Conservation (phyloP, 495 filamentous ascomycete species). For the Podospora sp. region DNA sequence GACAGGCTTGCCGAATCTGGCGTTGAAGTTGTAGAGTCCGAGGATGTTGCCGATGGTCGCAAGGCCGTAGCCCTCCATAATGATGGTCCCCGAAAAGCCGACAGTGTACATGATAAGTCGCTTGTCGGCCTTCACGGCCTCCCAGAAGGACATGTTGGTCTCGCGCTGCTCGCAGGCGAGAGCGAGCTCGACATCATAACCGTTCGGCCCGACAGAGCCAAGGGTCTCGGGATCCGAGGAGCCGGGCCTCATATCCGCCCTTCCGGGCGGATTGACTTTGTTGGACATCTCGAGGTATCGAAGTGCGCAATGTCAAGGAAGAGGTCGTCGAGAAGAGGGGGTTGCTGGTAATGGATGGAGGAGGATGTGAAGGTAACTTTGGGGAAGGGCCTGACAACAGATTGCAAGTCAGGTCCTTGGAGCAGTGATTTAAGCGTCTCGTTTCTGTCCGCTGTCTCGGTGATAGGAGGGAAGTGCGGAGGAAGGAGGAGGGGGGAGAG, state of each 20-base stretch:
- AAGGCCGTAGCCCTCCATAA: constrained; percentile 41
- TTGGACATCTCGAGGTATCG: background rate
- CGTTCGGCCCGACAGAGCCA: background rate
- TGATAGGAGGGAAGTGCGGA: background rate
- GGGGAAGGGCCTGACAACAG: background rate
- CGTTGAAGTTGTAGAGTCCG: constrained; percentile 53
- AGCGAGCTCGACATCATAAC: constrained; percentile 29
- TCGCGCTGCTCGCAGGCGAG: constrained; percentile 21
- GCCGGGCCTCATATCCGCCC: background rate
- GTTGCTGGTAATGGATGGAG: background rate
- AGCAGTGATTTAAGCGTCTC: background rate
- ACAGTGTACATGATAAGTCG: constrained; percentile 34
- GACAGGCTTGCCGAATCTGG: constrained; percentile 54
- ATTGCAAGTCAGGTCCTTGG: background rate
- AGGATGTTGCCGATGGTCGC: constrained; percentile 49
- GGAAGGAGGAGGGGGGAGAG: background rate
- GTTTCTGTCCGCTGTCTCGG: background rate
- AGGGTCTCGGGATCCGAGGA: constrained; percentile 4
- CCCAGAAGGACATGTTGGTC: constrained; percentile 27
- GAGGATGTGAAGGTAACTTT: background rate
- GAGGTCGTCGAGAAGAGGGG: background rate
- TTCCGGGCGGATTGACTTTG: background rate
- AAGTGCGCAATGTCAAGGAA: background rate
- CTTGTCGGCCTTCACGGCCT: constrained; percentile 26
- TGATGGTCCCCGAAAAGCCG: constrained; percentile 36